phyloP scores from a whole-genome alignment of 2,329 filamentous ascomycete species.

The Penicillium nordicum region DNA sequence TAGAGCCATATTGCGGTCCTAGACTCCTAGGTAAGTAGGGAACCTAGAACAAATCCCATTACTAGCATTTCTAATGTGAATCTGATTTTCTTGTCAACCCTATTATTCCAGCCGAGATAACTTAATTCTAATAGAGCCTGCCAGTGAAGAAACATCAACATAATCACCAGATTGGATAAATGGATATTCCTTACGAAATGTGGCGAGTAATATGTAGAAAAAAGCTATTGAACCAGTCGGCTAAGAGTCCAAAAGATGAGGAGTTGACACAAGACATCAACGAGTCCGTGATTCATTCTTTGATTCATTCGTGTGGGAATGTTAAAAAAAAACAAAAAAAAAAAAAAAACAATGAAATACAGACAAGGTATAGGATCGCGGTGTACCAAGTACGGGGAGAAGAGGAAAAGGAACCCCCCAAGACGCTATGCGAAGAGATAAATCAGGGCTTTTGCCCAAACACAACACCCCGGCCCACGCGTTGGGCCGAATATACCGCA shows the following conservation, averaged over 20 bases:
- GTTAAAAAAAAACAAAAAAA: neutral
- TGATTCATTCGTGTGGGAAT: neutral
- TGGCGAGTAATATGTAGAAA: no score
- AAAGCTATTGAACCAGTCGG: no score
- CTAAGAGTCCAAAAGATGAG: neutral
- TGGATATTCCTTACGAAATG: no score
- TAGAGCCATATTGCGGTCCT: no score
- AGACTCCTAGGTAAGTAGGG: no score
- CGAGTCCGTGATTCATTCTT: neutral
- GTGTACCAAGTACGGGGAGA: slow-evolving; percentile 6
- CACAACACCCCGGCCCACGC: neutral
- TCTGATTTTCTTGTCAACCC: no score
- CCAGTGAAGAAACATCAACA: no score
- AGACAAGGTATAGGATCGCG: slow-evolving; percentile 10
- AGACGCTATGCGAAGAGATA: slow-evolving; percentile 38
- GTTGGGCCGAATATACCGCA: slow-evolving; percentile 15
- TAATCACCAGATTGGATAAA: no score
- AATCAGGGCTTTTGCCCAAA: slow-evolving; percentile 28
- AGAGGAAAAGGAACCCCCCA: slow-evolving; percentile 31
- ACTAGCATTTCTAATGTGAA: no score
- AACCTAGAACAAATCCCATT: no score
- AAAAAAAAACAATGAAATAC: slow-evolving; percentile 10
- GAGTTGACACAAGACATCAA: neutral
- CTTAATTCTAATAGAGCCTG: no score
- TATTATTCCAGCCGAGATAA: no score